These are phyloP conservation scores for Phytophthora fragariaefolia DNA, from an alignment of 352 stramenopile species.

Conservation along the genomic window DNA sequence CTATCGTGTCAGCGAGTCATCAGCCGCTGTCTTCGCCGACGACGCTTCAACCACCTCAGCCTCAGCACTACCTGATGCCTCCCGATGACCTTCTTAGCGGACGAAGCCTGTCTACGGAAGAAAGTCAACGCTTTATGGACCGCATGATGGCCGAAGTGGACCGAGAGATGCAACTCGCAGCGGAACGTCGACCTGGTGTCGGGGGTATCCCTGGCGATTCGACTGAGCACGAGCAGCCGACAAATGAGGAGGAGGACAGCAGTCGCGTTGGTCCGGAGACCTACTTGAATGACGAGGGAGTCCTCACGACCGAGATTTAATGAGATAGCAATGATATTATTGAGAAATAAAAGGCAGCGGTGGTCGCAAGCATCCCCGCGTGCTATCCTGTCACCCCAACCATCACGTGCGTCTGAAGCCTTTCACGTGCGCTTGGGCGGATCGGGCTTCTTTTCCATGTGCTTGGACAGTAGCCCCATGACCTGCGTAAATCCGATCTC, in stretches of 20 bases:
- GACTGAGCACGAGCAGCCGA: slow-evolving; percentile 17
- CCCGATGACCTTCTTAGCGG: slow-evolving; percentile 56
- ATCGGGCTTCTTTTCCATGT: slow-evolving; percentile 55
- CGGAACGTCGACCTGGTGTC: slow-evolving; percentile 18
- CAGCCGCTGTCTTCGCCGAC: slow-evolving; percentile 16
- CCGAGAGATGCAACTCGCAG: slow-evolving; percentile 52
- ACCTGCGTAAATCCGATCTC: slow-evolving; percentile 82
- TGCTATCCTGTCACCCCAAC: too few species aligned
- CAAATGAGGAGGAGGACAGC: slow-evolving; percentile 40
- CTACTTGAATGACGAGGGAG: slow-evolving; percentile 74
- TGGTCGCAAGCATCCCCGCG: neutral
- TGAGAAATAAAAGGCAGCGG: slow-evolving; percentile 3
- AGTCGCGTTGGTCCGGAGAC: slow-evolving; percentile 57
- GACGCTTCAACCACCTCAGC: slow-evolving; percentile 22
- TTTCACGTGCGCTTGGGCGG: slow-evolving; percentile 5
- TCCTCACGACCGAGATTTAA: slow-evolving; percentile 75
- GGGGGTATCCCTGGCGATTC: neutral
- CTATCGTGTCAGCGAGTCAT: slow-evolving; percentile 5
- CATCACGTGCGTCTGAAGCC: neutral
- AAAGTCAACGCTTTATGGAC: slow-evolving; percentile 84
- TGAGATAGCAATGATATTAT: slow-evolving; percentile 18
- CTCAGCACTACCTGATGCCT: slow-evolving; percentile 54
- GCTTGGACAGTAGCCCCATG: slow-evolving; percentile 71
- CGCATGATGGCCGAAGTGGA: slow-evolving; percentile 73
- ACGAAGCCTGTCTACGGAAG: slow-evolving; percentile 57